Evolutionary conservation across 805 yeast genomes (phyloP).

Genomic region (Saturnispora halmiae): DNA sequence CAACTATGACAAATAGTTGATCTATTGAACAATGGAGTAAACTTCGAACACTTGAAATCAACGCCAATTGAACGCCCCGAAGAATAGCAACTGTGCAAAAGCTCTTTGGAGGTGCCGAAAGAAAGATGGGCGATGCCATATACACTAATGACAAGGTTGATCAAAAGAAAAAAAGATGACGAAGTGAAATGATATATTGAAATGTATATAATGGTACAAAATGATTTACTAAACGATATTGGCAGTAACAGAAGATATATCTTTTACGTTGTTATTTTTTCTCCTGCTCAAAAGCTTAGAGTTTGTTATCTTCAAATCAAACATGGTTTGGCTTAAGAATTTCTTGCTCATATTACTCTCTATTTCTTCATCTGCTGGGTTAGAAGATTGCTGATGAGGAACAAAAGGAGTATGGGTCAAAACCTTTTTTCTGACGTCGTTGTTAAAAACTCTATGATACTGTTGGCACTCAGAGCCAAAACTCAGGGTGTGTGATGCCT

Average conservation of each 20-base stretch:
- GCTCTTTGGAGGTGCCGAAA: conserved; percentile 49
- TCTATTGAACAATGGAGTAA: background rate
- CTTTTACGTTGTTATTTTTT: conserved; percentile 18
- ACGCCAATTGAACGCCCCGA: conserved; percentile 45
- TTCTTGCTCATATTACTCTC: background rate
- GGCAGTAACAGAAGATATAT: background rate
- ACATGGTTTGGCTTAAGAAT: conserved; percentile 17
- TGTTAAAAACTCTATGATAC: background rate
- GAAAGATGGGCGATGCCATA: conserved; percentile 55
- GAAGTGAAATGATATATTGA: background rate
- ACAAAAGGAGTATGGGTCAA: conserved; percentile 16
- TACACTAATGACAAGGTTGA: background rate
- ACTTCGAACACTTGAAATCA: conserved; percentile 19
- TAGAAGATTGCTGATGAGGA: conserved; percentile 1
- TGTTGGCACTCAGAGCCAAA: conserved; percentile 4
- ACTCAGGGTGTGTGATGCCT: conserved; percentile 2
- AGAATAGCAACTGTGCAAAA: conserved; percentile 40
- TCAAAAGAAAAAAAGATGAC: background rate
- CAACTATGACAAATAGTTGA: background rate
- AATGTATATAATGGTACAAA: conserved; percentile 1
- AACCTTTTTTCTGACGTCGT: conserved; percentile 10
- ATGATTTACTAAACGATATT: background rate
- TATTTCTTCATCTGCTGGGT: background rate
- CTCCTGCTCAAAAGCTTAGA: conserved; percentile 56
- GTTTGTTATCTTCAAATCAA: conserved; percentile 55